These are phyloP conservation scores for Furcasterigmium furcatum DNA, from an alignment of 2,329 filamentous ascomycete genomes.

Conservation along the genomic window DNA sequence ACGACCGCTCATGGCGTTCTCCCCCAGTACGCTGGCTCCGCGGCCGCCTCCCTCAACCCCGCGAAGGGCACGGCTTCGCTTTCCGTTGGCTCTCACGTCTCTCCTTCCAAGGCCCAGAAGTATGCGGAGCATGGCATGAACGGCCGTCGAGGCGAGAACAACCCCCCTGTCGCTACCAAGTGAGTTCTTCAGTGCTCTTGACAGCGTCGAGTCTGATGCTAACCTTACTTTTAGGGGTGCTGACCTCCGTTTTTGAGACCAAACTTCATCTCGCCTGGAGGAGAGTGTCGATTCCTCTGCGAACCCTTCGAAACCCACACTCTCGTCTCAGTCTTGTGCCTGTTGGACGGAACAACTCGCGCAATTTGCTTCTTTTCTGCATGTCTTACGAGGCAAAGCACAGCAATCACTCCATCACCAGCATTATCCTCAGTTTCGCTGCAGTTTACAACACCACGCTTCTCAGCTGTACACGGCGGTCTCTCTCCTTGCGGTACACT, in stretches of 20 bases:
- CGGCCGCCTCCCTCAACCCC: conserved; percentile 46
- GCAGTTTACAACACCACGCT: no score
- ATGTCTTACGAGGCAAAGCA: no score
- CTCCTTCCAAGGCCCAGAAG: conserved; percentile 17
- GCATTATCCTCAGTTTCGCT: no score
- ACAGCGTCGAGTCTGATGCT: background rate
- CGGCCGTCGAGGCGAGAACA: background rate
- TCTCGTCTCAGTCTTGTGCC: no score
- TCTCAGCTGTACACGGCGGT: no score
- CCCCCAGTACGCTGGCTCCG: conserved; percentile 49
- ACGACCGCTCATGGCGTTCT: conserved; percentile 52
- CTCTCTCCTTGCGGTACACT: no score
- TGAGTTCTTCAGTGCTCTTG: background rate
- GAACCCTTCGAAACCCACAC: no score
- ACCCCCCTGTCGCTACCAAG: background rate
- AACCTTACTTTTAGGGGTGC: background rate
- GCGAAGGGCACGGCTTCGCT: conserved; percentile 30
- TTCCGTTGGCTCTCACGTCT: conserved; percentile 23
- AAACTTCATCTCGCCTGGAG: no score
- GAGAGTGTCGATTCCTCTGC: no score
- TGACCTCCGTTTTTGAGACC: background rate
- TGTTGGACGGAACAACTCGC: no score
- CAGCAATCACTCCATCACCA: no score
- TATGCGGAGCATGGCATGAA: conserved; percentile 11
- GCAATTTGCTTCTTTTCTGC: no score